Evolutionary conservation across 805 yeast species (phyloP), one percentile per base, ranked within the genome.

Genomic region (Lachancea mirantina): DNA sequence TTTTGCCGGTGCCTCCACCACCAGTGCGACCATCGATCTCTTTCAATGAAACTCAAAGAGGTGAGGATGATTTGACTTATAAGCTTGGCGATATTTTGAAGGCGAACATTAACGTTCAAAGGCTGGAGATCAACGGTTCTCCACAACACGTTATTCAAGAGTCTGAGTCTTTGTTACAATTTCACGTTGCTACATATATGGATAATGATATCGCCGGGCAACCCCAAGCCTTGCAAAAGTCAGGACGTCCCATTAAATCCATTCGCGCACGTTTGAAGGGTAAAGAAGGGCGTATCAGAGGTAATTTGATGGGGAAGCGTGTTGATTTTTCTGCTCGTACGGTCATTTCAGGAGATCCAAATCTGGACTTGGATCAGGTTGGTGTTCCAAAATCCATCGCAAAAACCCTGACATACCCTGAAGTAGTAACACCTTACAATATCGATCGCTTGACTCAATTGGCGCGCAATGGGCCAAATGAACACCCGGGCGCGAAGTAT

Each of bases 261-360:
- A 92, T 92, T 50, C 79, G 99, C 66, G 97, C 99, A n/a, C 88
- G 99, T 68, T 72, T 92, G 50, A 92, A 92, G 80, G 98, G 99
- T 68, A 92, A 92, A 52, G 99, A 92, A 67, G 98, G 99, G 41
- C 88, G 98, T 68, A 76, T 92, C 43, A 80, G 98, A 74, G 97
- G 97, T 56, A 92, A 92, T 55, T 68, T 92, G 52, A 92, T 92
- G 98, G 99, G 99, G 62, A 92, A 92, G 72, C 92, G 98, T 73
- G 99, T 92, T 39, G 96, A 92, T 61, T 92, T 87, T 56, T 89
- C 97, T 23, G 98, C 98, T 7, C 85, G 98, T 68, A 88, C 98
- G 2, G 99, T 92, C 53, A 92, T 92, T 69, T 88, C 98, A 7
- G 97, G 97, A 72, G 99, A 92, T 59, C 99, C 99, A 27, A 92